These are phyloP conservation scores for Cymbopogon flexuosus DNA, from an alignment of 202 grass and related monocot species.

Conservation along the genomic window DNA sequence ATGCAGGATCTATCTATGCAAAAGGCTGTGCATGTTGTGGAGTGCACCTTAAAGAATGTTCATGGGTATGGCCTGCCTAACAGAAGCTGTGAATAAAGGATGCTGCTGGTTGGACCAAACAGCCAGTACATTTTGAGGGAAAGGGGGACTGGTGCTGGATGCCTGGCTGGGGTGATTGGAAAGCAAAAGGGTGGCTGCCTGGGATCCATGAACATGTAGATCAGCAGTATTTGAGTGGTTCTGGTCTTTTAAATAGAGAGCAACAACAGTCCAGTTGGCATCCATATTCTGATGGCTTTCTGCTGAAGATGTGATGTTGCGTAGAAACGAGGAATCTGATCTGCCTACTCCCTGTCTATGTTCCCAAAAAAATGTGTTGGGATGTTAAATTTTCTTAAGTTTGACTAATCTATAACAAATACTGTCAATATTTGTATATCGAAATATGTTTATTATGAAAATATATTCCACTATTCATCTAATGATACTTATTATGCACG, in stretches of 20 bases:
- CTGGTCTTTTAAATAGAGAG: neutral
- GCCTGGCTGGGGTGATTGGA: constrained; percentile 40
- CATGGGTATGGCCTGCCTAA: constrained; percentile 27
- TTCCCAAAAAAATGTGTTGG: neutral
- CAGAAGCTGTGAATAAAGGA: constrained; percentile 28
- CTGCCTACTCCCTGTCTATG: neutral
- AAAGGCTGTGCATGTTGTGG: neutral
- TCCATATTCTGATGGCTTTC: constrained; percentile 34
- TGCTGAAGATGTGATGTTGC: constrained; percentile 46
- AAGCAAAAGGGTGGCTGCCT: constrained; percentile 42
- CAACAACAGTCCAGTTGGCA: neutral
- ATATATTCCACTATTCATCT: neutral
- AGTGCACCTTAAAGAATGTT: constrained; percentile 20
- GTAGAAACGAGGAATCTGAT: constrained; percentile 40
- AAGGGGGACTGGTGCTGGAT: neutral
- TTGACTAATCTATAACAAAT: neutral
- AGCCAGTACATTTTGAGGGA: constrained; percentile 24
- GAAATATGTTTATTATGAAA: neutral
- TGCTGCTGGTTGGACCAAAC: constrained; percentile 37
- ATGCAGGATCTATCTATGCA: neutral
- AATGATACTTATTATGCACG: neutral
- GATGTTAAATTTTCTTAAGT: too few species aligned
- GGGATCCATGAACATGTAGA: constrained; percentile 29
- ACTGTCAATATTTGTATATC: neutral
- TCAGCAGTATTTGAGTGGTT: constrained; percentile 27